phyloP scores from a whole-genome alignment of 306 rosid genomes.

The Cucumis hystrix region DNA sequence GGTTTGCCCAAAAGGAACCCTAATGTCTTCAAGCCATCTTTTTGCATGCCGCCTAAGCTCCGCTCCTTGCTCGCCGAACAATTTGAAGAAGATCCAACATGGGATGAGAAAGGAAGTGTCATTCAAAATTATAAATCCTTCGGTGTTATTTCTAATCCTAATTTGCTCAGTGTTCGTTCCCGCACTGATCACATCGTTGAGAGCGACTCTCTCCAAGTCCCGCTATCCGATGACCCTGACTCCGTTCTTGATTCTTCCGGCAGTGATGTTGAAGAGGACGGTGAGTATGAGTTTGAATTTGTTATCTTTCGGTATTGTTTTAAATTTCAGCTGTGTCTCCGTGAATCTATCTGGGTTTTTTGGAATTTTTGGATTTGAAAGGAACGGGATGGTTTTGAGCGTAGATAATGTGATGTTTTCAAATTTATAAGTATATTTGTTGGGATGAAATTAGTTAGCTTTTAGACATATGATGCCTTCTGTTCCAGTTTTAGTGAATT shows the following conservation, averaged over 20 bases:
- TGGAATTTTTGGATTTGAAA: not conserved
- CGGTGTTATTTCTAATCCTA: conserved; percentile 70
- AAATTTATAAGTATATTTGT: not conserved
- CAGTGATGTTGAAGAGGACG: conserved; percentile 87
- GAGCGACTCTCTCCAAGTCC: conserved; percentile 34
- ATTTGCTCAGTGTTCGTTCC: conserved; percentile 40
- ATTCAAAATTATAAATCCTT: conserved; percentile 59
- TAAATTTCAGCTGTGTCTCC: not conserved
- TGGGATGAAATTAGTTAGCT: not conserved
- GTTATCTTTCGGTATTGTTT: not conserved
- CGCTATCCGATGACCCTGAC: conserved; percentile 10
- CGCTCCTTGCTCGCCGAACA: conserved; percentile 21
- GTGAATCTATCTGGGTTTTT: not conserved
- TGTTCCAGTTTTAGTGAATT: not conserved
- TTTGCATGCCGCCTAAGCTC: conserved; percentile 64
- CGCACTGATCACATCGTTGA: conserved; percentile 42
- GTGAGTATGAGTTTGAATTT: conserved; percentile 19
- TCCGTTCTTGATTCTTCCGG: conserved; percentile 33
- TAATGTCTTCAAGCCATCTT: conserved; percentile 54
- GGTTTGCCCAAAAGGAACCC: conserved; percentile 69
- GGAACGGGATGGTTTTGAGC: not conserved
- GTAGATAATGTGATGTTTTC: not conserved
- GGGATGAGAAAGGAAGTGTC: conserved; percentile 63
- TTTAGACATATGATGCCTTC: not conserved
- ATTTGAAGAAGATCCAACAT: conserved; percentile 16